Conservation (phyloP, 257 asterid species). For the Lycium ferocissimum region DNA sequence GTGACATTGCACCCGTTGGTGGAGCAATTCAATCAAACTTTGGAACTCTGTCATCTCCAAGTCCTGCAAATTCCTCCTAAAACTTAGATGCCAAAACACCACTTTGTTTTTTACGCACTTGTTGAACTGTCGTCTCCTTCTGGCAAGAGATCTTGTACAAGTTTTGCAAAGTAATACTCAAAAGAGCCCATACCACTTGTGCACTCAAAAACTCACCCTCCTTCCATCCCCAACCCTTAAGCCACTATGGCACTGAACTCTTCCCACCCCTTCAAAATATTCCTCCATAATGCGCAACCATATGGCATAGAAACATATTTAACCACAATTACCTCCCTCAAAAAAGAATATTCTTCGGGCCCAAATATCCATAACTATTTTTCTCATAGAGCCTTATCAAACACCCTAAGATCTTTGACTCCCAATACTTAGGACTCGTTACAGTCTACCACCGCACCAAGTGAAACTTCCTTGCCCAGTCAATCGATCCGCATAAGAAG, state of each 20-base stretch:
- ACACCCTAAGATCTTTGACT: too few relatives aligned
- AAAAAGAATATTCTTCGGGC: background rate
- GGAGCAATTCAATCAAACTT: background rate
- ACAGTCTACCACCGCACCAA: background rate
- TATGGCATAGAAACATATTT: slow-evolving; percentile 1
- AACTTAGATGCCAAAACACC: background rate
- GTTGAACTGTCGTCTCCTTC: too few relatives aligned
- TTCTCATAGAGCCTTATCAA: too few relatives aligned
- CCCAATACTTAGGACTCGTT: background rate
- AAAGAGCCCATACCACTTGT: background rate
- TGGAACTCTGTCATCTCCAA: background rate
- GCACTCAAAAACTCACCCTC: background rate
- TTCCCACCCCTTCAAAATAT: background rate
- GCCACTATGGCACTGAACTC: background rate
- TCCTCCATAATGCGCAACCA: background rate
- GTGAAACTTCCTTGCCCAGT: background rate
- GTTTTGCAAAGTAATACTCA: too few relatives aligned
- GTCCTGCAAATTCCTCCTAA: background rate
- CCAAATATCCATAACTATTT: background rate
- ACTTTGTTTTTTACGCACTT: too few relatives aligned
- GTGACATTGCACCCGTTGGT: background rate
- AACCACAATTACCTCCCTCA: background rate
- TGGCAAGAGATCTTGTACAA: too few relatives aligned
- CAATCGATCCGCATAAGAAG: background rate
- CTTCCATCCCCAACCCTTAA: background rate